A percentile compares a stretch with the other conserved stretches of the same genome.
phyloP scores from a whole-genome alignment of 805 yeast genomes.

The Starmerella lactis-condensi region DNA sequence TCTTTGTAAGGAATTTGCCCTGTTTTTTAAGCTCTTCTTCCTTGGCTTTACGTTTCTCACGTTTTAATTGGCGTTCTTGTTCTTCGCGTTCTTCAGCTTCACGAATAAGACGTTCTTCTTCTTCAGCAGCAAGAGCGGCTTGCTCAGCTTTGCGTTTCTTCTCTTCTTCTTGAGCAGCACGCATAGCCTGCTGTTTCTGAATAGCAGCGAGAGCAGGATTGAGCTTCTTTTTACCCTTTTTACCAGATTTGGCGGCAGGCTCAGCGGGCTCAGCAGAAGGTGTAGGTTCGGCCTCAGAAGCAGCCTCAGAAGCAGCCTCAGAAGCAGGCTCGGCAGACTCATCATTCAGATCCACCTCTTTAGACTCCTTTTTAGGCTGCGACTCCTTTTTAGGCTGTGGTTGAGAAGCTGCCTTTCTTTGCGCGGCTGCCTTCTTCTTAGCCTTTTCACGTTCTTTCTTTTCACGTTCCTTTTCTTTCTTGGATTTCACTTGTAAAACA shows the following conservation, averaged over 20 bases:
- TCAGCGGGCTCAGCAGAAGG: slow-evolving; percentile 25
- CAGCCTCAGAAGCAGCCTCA: slow-evolving; percentile 19
- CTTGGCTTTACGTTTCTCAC: slow-evolving; percentile 71
- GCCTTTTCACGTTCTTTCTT: slow-evolving; percentile 54
- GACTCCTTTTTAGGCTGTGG: slow-evolving; percentile 37
- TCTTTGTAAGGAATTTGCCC: slow-evolving; percentile 83
- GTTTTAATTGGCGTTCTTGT: slow-evolving; percentile 41
- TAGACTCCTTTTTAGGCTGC: slow-evolving; percentile 1
- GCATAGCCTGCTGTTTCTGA: slow-evolving; percentile 71
- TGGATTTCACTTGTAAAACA: slow-evolving; percentile 76
- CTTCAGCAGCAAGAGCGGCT: slow-evolving; percentile 32
- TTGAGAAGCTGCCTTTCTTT: slow-evolving; percentile 56
- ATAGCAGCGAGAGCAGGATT: slow-evolving; percentile 86
- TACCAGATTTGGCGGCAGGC: slow-evolving; percentile 30
- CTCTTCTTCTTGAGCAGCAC: slow-evolving; percentile 76
- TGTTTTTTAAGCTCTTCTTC: slow-evolving; percentile 87
- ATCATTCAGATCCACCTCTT: slow-evolving; percentile 23
- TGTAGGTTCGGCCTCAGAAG: slow-evolving; percentile 7
- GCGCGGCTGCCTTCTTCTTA: slow-evolving; percentile 57
- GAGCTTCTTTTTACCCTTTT: slow-evolving; percentile 44
- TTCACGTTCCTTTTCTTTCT: slow-evolving; percentile 80
- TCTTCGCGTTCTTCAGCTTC: slow-evolving; percentile 47
- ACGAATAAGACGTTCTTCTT: slow-evolving; percentile 30
- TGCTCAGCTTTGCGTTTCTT: slow-evolving; percentile 54
- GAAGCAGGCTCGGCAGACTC: slow-evolving; percentile 20